Percentiles rank a stretch among this genome's conserved stretches.
Evolutionary conservation across 1,284 basidiomycete genomes (phyloP).

Genomic region (Sanghuangporus sanghuang): DNA sequence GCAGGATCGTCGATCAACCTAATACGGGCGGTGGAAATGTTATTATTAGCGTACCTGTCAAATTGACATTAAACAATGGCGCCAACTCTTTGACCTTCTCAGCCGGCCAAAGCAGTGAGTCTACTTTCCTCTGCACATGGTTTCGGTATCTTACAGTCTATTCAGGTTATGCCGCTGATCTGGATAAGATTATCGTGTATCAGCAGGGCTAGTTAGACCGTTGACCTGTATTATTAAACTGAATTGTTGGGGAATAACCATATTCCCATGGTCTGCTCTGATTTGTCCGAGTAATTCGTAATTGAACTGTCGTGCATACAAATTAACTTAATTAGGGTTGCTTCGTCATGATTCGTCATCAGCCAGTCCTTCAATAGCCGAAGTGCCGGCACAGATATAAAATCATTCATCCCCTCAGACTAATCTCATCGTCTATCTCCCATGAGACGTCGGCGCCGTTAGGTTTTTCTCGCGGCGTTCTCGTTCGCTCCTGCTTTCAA

Average conservation of each 20-base stretch:
- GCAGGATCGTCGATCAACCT: slow-evolving; percentile 49
- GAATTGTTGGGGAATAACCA: not conserved
- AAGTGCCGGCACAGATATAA: not conserved
- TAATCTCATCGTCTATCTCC: not conserved
- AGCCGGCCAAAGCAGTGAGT: slow-evolving; percentile 46
- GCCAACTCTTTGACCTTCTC: slow-evolving; percentile 49
- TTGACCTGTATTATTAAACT: not conserved
- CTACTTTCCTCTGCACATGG: not conserved
- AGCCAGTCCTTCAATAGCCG: not conserved
- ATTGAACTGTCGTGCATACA: too few species aligned
- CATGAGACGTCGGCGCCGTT: slow-evolving; percentile 13
- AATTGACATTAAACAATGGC: slow-evolving; percentile 44
- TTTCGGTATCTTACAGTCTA: not conserved
- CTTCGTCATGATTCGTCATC: not conserved
- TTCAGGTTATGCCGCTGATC: slow-evolving; percentile 52
- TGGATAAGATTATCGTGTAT: slow-evolving; percentile 60
- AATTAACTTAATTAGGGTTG: not conserved
- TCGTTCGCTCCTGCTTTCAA: not conserved
- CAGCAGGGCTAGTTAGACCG: slow-evolving; percentile 4
- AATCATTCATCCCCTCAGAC: not conserved
- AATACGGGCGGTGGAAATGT: slow-evolving; percentile 49
- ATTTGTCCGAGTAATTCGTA: too few species aligned
- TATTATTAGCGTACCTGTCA: slow-evolving; percentile 51
- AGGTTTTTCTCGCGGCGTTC: not conserved
- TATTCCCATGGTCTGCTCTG: too few species aligned